A percentile compares a stretch with the other conserved stretches of the same genome.
Evolutionary conservation across 164 flowering plant species (phyloP).

Genomic region (Aristolochia californica): DNA sequence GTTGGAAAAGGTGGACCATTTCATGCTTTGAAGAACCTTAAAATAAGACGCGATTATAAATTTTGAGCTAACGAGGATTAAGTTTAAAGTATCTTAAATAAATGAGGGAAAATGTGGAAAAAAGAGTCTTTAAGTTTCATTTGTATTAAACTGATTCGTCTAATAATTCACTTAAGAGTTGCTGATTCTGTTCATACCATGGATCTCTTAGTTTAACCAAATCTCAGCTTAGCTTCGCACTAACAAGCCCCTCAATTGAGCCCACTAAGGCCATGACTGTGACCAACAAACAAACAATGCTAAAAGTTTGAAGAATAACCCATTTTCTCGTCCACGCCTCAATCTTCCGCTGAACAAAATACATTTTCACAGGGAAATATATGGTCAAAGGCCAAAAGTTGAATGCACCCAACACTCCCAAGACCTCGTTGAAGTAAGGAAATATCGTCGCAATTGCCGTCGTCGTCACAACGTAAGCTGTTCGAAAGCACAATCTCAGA

Average conservation of each 20-base stretch:
- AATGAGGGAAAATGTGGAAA: no score
- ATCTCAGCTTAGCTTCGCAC: slow-evolving; percentile 17
- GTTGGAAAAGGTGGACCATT: no score
- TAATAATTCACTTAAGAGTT: no score
- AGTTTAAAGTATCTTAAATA: no score
- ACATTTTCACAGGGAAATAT: slow-evolving; percentile 71
- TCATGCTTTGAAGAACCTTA: no score
- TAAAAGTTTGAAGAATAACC: slow-evolving; percentile 32
- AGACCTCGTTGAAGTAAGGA: slow-evolving; percentile 60
- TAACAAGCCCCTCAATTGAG: slow-evolving; percentile 31
- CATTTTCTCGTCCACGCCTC: slow-evolving; percentile 38
- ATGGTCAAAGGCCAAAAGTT: slow-evolving; percentile 57
- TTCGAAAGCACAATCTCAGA: slow-evolving; percentile 37
- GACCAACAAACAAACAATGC: slow-evolving; percentile 27
- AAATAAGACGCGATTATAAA: no score
- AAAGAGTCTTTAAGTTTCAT: no score
- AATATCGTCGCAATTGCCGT: slow-evolving; percentile 41
- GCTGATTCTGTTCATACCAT: no score
- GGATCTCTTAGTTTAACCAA: no score
- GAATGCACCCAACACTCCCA: slow-evolving; percentile 48
- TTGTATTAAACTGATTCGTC: no score
- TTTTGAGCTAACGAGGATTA: no score
- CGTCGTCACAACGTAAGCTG: slow-evolving; percentile 38
- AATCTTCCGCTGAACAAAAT: slow-evolving; percentile 36
- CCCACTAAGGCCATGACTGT: slow-evolving; percentile 35